A percentile compares a stretch with the other conserved stretches of the same genome.
These are phyloP conservation scores for Glarea lozoyensis DNA, from an alignment of 495 filamentous ascomycete genomes.

Conservation along the genomic window DNA sequence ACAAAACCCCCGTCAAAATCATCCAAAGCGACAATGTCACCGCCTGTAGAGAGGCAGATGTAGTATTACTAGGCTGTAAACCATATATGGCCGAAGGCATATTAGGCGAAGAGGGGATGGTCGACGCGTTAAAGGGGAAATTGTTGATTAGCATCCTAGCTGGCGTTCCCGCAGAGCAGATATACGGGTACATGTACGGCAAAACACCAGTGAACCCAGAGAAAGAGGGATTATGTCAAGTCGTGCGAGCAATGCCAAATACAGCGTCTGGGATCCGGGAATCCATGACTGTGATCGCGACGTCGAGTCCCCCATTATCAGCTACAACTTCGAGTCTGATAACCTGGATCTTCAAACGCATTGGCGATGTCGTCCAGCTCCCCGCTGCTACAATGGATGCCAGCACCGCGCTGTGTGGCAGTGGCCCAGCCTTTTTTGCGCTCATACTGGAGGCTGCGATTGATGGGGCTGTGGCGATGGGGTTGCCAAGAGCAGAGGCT, in stretches of 20 bases:
- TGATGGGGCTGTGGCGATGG: constrained; percentile 76
- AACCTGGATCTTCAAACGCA: constrained; percentile 64
- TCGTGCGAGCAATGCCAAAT: constrained; percentile 76
- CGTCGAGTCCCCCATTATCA: constrained; percentile 47
- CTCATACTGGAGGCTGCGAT: constrained; percentile 69
- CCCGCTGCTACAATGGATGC: constrained; percentile 52
- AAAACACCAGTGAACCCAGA: constrained; percentile 28
- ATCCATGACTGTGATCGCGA: constrained; percentile 71
- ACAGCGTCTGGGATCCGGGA: constrained; percentile 62
- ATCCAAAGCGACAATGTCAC: constrained; percentile 19
- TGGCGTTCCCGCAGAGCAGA: constrained; percentile 60
- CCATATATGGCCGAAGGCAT: constrained; percentile 62
- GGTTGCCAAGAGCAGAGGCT: constrained; percentile 66
- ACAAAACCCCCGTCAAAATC: constrained; percentile 36
- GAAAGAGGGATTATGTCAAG: constrained; percentile 32
- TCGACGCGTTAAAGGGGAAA: constrained; percentile 63
- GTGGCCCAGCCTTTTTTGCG: constrained; percentile 70
- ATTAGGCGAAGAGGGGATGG: constrained; percentile 54
- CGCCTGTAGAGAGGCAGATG: constrained; percentile 13
- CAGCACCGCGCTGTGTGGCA: constrained; percentile 64
- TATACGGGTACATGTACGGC: constrained; percentile 50
- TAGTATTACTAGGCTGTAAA: constrained; percentile 66
- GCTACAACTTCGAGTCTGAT: constrained; percentile 43
- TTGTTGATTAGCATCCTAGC: constrained; percentile 78
- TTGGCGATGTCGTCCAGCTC: constrained; percentile 26